Evolutionary conservation across 306 rosid species (phyloP).

Genomic region (Chamaecrista fasciculata): DNA sequence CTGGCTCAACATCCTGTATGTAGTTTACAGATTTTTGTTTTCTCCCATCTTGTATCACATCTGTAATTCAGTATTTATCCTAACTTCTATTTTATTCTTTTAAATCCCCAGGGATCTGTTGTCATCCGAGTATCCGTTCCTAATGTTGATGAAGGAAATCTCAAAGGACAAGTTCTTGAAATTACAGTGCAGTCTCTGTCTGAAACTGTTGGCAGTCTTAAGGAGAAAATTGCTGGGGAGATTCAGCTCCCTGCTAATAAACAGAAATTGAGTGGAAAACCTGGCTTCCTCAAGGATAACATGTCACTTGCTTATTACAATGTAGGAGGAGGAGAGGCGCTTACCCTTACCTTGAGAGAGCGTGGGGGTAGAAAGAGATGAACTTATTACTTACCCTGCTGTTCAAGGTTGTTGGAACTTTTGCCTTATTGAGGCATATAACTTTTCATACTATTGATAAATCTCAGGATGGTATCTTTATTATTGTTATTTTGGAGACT

Average conservation of each 20-base stretch:
- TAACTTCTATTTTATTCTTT: constrained; percentile 20
- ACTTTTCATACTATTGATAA: constrained; percentile 33
- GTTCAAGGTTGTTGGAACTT: constrained; percentile 45
- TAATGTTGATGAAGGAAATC: constrained; percentile 90
- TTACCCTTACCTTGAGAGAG: constrained; percentile 79
- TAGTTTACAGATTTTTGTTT: background rate
- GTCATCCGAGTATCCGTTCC: constrained; percentile 74
- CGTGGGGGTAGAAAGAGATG: constrained; percentile 98
- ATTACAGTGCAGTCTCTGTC: constrained; percentile 74
- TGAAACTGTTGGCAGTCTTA: constrained; percentile 83
- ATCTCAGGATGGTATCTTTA: constrained; percentile 6
- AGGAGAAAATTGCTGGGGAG: constrained; percentile 96
- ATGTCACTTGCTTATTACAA: constrained; percentile 89
- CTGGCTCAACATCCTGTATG: constrained; percentile 82
- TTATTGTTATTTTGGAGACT: constrained; percentile 22
- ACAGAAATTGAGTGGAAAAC: constrained; percentile 94
- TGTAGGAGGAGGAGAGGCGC: constrained; percentile 72
- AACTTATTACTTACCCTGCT: constrained; percentile 29
- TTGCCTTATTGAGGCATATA: constrained; percentile 38
- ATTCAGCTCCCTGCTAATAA: constrained; percentile 96
- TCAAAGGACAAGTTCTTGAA: constrained; percentile 79
- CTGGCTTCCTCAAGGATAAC: constrained; percentile 96
- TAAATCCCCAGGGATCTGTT: constrained; percentile 61
- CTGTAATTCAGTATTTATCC: background rate
- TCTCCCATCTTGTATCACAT: background rate